Percentiles rank a stretch among this genome's conserved stretches.
phyloP scores from a whole-genome alignment of 495 filamentous ascomycete genomes.

The Aspergillus incahuasiensis region DNA sequence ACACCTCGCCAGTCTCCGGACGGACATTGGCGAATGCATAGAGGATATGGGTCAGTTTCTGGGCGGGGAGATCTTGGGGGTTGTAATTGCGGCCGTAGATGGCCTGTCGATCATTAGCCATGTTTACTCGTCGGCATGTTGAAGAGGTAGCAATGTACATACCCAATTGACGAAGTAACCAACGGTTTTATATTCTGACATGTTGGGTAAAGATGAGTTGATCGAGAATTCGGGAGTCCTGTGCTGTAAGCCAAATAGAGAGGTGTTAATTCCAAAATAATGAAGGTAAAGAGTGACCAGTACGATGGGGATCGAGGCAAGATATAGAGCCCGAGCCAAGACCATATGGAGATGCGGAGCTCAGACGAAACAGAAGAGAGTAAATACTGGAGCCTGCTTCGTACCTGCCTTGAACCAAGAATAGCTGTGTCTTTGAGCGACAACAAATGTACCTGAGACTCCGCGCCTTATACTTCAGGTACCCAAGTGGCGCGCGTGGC shows the following conservation, averaged over 20 bases:
- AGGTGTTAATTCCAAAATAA: constrained; percentile 20
- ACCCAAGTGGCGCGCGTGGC: not conserved
- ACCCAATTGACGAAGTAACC: constrained; percentile 58
- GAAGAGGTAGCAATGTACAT: constrained; percentile 14
- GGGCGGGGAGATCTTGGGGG: constrained; percentile 80
- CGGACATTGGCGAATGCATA: constrained; percentile 86
- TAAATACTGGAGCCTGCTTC: constrained; percentile 14
- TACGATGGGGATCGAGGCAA: constrained; percentile 9
- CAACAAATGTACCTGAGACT: not conserved
- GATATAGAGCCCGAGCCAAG: constrained; percentile 5
- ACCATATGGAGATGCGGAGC: constrained; percentile 8
- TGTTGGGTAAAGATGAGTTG: constrained; percentile 19
- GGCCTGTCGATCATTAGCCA: constrained; percentile 47
- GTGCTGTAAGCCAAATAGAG: constrained; percentile 10
- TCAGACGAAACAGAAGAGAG: constrained; percentile 4
- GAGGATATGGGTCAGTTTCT: constrained; percentile 86
- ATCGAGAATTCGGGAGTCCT: constrained; percentile 3
- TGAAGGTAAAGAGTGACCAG: constrained; percentile 15
- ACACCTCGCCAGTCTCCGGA: constrained; percentile 73
- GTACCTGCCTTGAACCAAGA: constrained; percentile 8
- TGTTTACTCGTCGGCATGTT: not conserved
- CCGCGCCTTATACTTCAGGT: constrained; percentile 13
- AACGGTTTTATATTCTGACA: constrained; percentile 41
- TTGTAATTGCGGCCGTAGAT: constrained; percentile 82
- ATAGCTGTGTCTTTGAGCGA: not conserved